Base-by-base conservation (phyloP, 2,329 filamentous ascomycete species). In the Ophiocordyceps unilateralis region DNA sequence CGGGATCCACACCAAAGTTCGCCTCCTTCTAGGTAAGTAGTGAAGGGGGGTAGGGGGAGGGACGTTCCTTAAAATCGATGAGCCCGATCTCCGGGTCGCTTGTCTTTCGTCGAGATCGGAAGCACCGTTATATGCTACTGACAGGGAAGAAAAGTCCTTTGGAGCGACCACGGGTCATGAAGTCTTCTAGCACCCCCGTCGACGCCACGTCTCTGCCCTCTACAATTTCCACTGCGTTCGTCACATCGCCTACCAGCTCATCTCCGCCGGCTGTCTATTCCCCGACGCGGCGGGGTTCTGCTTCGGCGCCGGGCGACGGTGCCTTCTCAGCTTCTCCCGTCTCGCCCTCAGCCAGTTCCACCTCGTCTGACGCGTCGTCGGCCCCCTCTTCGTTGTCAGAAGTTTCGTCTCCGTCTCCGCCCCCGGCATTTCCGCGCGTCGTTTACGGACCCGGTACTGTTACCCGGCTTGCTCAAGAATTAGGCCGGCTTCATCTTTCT, bases 401-500 rank as follows among this genome's bases (percentile, higher is more conserved):
- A n/a, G 34, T 20, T 9, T 36, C 34, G 14, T 42, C 23, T 12
- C 36, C 41, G n/a, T 26, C 41, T 10, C 40, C 46, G 7, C 15
- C 47, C 5, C 12, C 46, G 4, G 40, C 50, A 0, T 47, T 54
- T 4, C 58, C 61, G 14, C 57, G 58, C 23, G 46, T 63, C 23
- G 56, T 65, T 30, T 57, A 58, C 43, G 62, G 62, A 2, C 48
- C 49, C 2, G 58, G 58, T 30, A 52, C 57, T 26, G 46, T 64
- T 40, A 42, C 50, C 17, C 54, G 52, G 5, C 50, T 65, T 6
- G 52, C 61, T 5, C 48, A 49, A 12, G 62, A 65, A 45, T 50
- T 65, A 7, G 53, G 49, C 23, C 53, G 51, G 2, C 50, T 63
- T 11, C 49, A 50, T 17, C 47, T 62, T 8, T 50, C 55, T 4